Evolutionary conservation across 306 rosid species (phyloP).

Genomic region (Lagenaria siceraria): DNA sequence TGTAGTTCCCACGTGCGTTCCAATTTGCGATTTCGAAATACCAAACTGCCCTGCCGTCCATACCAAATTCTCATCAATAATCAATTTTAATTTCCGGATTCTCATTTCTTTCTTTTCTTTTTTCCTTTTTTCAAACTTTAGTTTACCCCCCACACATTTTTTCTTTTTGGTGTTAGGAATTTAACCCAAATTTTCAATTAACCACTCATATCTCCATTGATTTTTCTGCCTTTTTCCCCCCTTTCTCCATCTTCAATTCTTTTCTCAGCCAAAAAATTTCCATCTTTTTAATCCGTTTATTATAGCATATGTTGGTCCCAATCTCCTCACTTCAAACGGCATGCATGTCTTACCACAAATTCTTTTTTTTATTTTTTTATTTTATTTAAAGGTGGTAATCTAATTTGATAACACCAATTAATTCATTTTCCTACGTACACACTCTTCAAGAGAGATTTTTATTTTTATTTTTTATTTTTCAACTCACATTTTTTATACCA

Average conservation of each 20-base stretch:
- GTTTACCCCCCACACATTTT: no score
- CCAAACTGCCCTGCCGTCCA: not conserved
- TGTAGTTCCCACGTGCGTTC: not conserved
- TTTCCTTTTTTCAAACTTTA: no score
- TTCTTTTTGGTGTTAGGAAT: no score
- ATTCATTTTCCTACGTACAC: not conserved
- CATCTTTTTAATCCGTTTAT: no score
- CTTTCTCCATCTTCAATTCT: not conserved
- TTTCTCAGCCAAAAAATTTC: no score
- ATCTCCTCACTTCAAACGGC: no score
- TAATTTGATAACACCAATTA: not conserved
- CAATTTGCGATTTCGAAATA: no score
- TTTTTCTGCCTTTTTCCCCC: no score
- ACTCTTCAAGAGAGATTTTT: not conserved
- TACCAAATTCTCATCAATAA: not conserved
- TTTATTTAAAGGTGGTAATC: not conserved
- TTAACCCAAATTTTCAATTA: no score
- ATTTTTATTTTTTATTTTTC: not conserved
- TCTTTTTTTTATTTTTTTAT: not conserved
- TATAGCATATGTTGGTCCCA: no score
- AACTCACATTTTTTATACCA: not conserved
- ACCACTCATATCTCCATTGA: no score
- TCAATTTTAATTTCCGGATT: not conserved
- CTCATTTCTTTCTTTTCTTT: not conserved
- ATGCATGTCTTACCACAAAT: not conserved